A percentile compares a stretch with the other conserved stretches of the same genome.
Conservation (phyloP, 257 asterid genomes). For the Agastache rugosa region DNA sequence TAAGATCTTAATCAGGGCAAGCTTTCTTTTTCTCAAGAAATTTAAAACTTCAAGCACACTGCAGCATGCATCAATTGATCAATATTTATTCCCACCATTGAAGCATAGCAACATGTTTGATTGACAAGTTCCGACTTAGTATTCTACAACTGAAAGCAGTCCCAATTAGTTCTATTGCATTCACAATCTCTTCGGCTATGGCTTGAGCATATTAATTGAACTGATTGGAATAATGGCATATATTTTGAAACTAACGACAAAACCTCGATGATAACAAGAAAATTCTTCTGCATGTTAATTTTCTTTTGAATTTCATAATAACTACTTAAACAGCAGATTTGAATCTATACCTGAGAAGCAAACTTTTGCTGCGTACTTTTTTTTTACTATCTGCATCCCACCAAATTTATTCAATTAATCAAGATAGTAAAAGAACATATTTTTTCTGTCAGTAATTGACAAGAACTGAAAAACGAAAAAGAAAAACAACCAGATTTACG, state of each 20-base stretch:
- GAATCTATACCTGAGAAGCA: constrained; percentile 52
- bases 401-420: constrained; percentile 34
- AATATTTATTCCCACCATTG: neutral
- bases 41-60: neutral
- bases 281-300: neutral
- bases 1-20: neutral
- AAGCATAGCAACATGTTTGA: neutral
- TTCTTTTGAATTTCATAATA: neutral
- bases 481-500: constrained; percentile 58
- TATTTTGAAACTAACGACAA: neutral
- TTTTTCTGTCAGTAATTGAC: neutral
- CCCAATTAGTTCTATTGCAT: neutral
- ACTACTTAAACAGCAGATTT: neutral
- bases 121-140: neutral
- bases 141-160: constrained; percentile 3
- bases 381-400: constrained; percentile 60
- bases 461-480: neutral
- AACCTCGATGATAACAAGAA: neutral
- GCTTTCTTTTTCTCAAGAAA: neutral
- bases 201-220: neutral
- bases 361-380: constrained; percentile 40
- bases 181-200: neutral
- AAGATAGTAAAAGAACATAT: neutral
- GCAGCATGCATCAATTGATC: neutral
- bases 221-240: no score